phyloP scores from a whole-genome alignment of 306 rosid species.

The Senna siamea region DNA sequence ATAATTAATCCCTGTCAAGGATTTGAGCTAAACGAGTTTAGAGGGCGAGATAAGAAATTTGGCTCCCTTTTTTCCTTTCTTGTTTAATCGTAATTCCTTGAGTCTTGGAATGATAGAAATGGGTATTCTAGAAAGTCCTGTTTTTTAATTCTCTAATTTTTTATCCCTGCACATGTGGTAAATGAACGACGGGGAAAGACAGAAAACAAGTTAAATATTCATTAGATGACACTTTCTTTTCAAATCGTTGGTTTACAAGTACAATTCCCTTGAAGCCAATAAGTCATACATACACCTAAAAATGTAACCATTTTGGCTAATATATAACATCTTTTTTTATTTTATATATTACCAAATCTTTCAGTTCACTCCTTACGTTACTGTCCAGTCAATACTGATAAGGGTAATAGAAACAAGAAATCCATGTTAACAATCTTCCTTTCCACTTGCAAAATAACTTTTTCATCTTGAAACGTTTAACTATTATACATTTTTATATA shows the following conservation, averaged over 20 bases:
- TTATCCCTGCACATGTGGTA: neutral
- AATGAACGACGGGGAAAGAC: neutral
- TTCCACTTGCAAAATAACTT: no score
- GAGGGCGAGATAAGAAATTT: no score
- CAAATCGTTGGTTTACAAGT: constrained; percentile 32
- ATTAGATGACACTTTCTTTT: constrained; percentile 35
- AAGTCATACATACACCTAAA: constrained; percentile 34
- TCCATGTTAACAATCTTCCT: neutral
- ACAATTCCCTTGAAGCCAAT: neutral
- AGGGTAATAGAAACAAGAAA: no score
- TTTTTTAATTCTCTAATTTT: neutral
- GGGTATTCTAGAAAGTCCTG: neutral
- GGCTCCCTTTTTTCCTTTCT: no score
- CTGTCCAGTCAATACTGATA: no score
- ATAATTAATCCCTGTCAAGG: neutral
- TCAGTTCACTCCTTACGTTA: no score
- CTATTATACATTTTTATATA: no score
- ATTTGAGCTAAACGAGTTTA: no score
- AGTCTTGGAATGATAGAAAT: neutral
- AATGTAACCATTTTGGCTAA: constrained; percentile 21
- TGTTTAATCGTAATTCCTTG: no score
- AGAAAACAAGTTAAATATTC: neutral
- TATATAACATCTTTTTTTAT: constrained; percentile 4
- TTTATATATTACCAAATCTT: no score
- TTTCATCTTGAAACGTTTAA: no score